A percentile compares a stretch with the other conserved stretches of the same genome.
phyloP scores from a whole-genome alignment of 2,329 filamentous ascomycete species.

The Capronia americana region DNA sequence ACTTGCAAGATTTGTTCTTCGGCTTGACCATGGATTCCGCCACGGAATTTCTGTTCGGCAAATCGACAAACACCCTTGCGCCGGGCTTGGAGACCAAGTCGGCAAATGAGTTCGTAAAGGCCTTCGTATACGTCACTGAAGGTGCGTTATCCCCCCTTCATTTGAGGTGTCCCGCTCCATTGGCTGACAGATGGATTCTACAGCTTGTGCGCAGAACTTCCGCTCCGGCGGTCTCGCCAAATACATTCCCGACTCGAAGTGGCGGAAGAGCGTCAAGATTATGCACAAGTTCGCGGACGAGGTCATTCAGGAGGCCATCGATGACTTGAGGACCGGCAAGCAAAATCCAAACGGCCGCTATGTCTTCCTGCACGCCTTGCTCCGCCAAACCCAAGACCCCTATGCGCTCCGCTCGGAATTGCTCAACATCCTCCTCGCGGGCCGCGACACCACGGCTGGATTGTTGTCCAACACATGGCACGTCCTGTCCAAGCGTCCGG shows the following conservation, averaged over 20 bases:
- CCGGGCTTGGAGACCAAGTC: constrained; percentile 35
- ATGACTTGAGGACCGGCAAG: constrained; percentile 24
- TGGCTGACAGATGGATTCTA: constrained; percentile 8
- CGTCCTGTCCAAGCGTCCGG: constrained; percentile 42
- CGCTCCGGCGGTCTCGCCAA: constrained; percentile 31
- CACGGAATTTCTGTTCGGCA: constrained; percentile 71
- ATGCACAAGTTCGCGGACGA: constrained; percentile 37
- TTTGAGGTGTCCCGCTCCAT: background rate
- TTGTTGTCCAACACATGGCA: constrained; percentile 46
- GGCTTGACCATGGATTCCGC: constrained; percentile 70
- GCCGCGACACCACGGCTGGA: constrained; percentile 48
- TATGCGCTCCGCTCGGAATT: constrained; percentile 39
- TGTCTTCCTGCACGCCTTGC: constrained; percentile 39
- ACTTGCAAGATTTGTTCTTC: constrained; percentile 67
- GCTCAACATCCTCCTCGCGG: constrained; percentile 49
- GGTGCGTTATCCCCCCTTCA: constrained; percentile 11
- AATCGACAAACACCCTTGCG: constrained; percentile 49
- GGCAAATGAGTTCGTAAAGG: constrained; percentile 35
- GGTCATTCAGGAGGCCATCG: constrained; percentile 36
- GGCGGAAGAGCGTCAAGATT: constrained; percentile 35
- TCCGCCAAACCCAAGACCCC: constrained; percentile 36
- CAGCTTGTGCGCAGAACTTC: constrained; percentile 30
- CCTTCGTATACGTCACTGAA: constrained; percentile 35
- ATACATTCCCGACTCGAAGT: constrained; percentile 33
- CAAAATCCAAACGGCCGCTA: constrained; percentile 60